Evolutionary conservation across 129 eudicot species (phyloP), one percentile per base, ranked within the genome.

Genomic region (Kitagawia praeruptora): DNA sequence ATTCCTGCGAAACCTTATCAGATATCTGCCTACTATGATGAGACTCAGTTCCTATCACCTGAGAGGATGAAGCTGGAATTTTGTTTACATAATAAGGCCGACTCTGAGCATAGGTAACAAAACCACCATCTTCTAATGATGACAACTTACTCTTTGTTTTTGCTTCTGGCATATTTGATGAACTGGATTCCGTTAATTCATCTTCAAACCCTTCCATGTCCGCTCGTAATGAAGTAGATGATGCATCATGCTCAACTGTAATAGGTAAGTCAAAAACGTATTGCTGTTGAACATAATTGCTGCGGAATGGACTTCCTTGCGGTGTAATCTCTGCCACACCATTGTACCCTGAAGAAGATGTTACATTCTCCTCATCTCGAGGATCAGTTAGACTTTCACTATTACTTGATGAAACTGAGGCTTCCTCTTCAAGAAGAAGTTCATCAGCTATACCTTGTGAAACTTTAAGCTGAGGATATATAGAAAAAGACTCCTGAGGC

Each of bases 351-450:
- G 69, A 40, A 42, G 53, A 38, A 82, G 66, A 41, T 47, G 76
- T 73, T 16, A 78, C 51, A 63, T n/a, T 67, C 71, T 81, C 84
- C 72, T 84, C 89, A 78, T 77, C 72, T 63, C 67, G 78, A 84
- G 70, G 44, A 72, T 82, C 76, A 47, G 81, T 48, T 48, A 75
- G 58, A 25, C 79, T 70, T 64, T 83, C n/a, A 76, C 27, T 63
- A 37, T 48, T 46, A 54, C 51, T 73, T 82, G 78, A 82, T 31
- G 79, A 83, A 82, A 69, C 38, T 23, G 80, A 75, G 44, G 79
- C 54, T 61, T 45, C 41, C 61, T 46, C 41, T 31, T 28, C 42
- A 45, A 44, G 54, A 10, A 42, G 28, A 42, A 25, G 37, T 72
- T 28, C 21, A 45, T 74, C 77, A 11, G 40, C 46, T n/a, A 51